Evolutionary conservation across 78 protist species (phyloP).

Genomic region (Bodo saltans): DNA sequence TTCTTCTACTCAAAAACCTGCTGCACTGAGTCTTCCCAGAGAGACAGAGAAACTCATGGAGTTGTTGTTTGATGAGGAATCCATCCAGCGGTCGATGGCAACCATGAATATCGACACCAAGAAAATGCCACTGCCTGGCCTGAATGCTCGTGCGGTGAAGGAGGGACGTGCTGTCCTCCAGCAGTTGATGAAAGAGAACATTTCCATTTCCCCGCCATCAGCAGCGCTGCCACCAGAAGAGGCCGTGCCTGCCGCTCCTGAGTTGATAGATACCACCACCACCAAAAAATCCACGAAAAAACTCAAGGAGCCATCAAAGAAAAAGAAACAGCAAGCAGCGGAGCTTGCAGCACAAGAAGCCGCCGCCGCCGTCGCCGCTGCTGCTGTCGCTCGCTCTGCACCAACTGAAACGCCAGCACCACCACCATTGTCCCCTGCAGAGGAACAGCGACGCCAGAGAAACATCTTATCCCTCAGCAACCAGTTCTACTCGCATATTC

Average conservation of each 20-base stretch:
- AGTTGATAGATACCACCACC: too few species aligned
- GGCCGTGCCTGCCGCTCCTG: too few species aligned
- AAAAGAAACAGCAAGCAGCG: neutral
- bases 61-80: too few species aligned
- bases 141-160: slow-evolving; percentile 47
- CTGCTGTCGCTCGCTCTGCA: too few species aligned
- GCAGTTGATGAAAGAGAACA: slow-evolving; percentile 9
- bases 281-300: too few species aligned
- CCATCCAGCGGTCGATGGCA: too few species aligned
- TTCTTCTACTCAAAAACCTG: slow-evolving; percentile 27
- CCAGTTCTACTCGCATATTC: slow-evolving; percentile 62
- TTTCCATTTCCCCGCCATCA: neutral
- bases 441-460: too few species aligned
- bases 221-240: too few species aligned
- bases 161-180: slow-evolving; percentile 35
- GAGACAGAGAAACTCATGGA: slow-evolving; percentile 60
- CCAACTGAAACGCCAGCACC: too few species aligned
- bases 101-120: slow-evolving; percentile 58
- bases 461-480: slow-evolving; percentile 29
- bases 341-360: too few species aligned
- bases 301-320: neutral
- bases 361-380: neutral
- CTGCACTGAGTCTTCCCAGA: slow-evolving; percentile 60
- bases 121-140: slow-evolving; percentile 72
- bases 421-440: too few species aligned